Conservation (phyloP, 1,284 basidiomycete genomes). For the Porodaedalea pini region DNA sequence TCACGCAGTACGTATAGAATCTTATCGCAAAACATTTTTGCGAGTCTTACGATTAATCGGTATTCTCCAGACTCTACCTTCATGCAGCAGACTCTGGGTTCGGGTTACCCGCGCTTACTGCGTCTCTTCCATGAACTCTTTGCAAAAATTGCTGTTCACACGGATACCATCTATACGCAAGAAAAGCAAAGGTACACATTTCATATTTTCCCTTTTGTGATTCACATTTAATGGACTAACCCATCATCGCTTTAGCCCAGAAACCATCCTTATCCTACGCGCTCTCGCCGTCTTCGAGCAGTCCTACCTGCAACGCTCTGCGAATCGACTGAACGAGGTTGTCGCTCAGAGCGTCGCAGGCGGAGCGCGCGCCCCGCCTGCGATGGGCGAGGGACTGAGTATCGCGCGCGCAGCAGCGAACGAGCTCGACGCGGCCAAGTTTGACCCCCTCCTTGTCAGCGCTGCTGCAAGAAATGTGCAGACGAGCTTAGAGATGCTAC, state of each 20-base stretch:
- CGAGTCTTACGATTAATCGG: background rate
- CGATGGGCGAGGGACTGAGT: conserved; percentile 70
- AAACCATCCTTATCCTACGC: conserved; percentile 84
- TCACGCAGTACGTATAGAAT: conserved; percentile 58
- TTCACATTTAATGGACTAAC: background rate
- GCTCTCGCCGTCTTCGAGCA: conserved; percentile 81
- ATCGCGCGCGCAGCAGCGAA: conserved; percentile 78
- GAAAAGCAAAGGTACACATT: conserved; percentile 77
- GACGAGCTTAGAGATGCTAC: conserved; percentile 63
- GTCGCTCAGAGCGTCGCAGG: conserved; percentile 71
- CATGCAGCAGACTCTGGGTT: conserved; percentile 81
- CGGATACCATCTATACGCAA: conserved; percentile 85
- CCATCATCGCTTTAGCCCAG: conserved; percentile 54
- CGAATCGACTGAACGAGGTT: conserved; percentile 75
- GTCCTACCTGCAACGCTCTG: conserved; percentile 81
- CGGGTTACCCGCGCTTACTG: conserved; percentile 81
- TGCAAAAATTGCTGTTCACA: conserved; percentile 89
- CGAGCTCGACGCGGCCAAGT: conserved; percentile 89
- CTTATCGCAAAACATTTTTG: background rate
- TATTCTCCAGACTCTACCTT: conserved; percentile 68
- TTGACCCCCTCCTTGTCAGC: conserved; percentile 84
- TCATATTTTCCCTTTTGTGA: conserved; percentile 1
- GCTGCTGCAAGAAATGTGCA: conserved; percentile 73
- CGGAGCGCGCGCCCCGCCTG: conserved; percentile 66
- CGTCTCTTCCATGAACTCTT: conserved; percentile 96